Conservation (phyloP, 768 basidiomycete species). For the Coprinellus micaceus region DNA sequence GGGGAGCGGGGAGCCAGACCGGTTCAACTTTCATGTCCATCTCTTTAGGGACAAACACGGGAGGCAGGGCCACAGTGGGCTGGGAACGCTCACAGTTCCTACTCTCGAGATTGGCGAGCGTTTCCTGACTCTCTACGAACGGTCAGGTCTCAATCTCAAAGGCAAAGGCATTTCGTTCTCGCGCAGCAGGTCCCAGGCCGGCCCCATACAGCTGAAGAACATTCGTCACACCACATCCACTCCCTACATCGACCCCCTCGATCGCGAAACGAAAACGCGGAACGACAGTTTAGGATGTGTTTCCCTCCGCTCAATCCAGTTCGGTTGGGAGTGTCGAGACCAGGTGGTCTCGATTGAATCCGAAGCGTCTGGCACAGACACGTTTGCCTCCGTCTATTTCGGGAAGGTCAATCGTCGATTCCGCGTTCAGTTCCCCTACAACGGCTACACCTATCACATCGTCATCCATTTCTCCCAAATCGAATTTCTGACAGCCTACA, state of each 20-base stretch:
- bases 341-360: constrained; percentile 51
- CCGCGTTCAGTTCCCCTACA: constrained; percentile 31
- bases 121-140: constrained; percentile 45
- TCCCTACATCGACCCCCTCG: constrained; percentile 41
- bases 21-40: constrained; percentile 52
- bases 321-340: constrained; percentile 62
- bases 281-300: constrained; percentile 28
- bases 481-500: constrained; percentile 32
- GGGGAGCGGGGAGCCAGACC: constrained; percentile 17
- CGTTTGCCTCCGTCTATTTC: constrained; percentile 36
- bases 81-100: constrained; percentile 48
- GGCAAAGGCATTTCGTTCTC: constrained; percentile 32
- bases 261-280: constrained; percentile 25
- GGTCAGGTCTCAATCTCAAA: constrained; percentile 21
- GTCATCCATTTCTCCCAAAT: constrained; percentile 46
- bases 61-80: constrained; percentile 34
- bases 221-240: constrained; percentile 22
- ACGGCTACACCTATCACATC: constrained; percentile 29
- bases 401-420: constrained; percentile 45
- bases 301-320: constrained; percentile 42
- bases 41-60: constrained; percentile 37
- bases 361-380: neutral
- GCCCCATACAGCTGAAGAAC: constrained; percentile 34
- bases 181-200: constrained; percentile 20
- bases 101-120: constrained; percentile 29